Evolutionary conservation across 306 rosid species (phyloP), one percentile per base, ranked within the genome.

Genomic region (Argentina anserina): DNA sequence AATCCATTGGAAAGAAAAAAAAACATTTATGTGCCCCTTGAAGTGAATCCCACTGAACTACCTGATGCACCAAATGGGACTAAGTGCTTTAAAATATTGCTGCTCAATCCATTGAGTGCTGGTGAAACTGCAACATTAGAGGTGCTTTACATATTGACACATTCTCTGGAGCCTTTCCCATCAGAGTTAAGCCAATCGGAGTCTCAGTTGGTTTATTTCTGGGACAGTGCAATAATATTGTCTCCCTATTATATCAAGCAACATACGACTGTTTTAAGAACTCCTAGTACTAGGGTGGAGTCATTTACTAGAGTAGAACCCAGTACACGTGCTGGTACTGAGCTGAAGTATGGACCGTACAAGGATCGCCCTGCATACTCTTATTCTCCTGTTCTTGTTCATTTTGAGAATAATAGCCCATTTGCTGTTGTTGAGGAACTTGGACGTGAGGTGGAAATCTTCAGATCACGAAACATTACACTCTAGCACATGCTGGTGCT

Each of bases 391-490:
- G 78, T 89, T 71, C 65, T 91, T 52, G 85, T 94, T 76, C 99
- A 94, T 86, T 88, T 94, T 88, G 99, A 94, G 81, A 94, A 94
- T 60, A 94, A 91, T 87, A 77, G 84, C 76, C 89, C 97, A 77
- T 94, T 91, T 75, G 89, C 96, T 42, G 88, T 88, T 56, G 96
- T 91, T 79, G 99, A 94, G 95, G 99, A 91, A 82, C 93, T 94
- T 53, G 96, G 88, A 71, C 99, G 97, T 2, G 99, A 91, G 84
- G 86, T 94, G 99, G 99, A 60, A 91, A 69, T 81, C 18, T 94
- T 69, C 97, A 88, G 78, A 80, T 94, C 84, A 94, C 92, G 3
- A 97, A 94, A 89, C 86, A 83, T 76, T 94, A 94, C 77, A 87
- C 59, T 67, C 70, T 94, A 83, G 86, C 66, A 66, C 95, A 91